Evolutionary conservation across 2,329 filamentous ascomycete species (phyloP).

Genomic region (Stenocarpella maydis): DNA sequence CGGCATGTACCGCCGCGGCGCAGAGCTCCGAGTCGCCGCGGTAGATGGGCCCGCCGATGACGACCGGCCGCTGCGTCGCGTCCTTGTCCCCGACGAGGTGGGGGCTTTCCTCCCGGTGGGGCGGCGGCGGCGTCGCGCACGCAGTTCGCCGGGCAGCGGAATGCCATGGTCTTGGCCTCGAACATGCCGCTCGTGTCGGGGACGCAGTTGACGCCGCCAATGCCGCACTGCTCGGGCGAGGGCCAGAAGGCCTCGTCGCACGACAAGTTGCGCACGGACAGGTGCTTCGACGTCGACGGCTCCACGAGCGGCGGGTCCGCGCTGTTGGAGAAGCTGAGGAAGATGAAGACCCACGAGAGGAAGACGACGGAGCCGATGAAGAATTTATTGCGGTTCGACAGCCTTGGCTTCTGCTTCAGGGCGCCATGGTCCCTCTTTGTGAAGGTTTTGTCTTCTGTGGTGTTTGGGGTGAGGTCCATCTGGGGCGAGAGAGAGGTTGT

Average conservation of each 20-base stretch:
- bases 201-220: conserved; percentile 77
- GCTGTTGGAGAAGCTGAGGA: conserved; percentile 31
- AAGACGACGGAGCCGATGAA: conserved; percentile 3
- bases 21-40: conserved; percentile 86
- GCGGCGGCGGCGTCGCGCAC: conserved; percentile 61
- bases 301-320: conserved; percentile 26
- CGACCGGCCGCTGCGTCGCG: conserved; percentile 67
- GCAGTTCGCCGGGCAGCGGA: conserved; percentile 80
- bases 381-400: not conserved
- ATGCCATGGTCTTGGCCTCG: conserved; percentile 71
- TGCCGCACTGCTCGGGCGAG: conserved; percentile 69
- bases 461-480: conserved; percentile 8
- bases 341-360: conserved; percentile 50
- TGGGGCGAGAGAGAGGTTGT: not conserved
- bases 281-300: not conserved
- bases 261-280: conserved; percentile 46
- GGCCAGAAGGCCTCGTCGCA: conserved; percentile 79
- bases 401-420: conserved; percentile 4
- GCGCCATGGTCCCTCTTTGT: conserved; percentile 7
- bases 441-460: not conserved
- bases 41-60: conserved; percentile 78
- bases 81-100: conserved; percentile 73
- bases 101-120: conserved; percentile 55
- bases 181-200: conserved; percentile 61
- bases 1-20: conserved; percentile 77